These are phyloP conservation scores for Trichoderma endophyticum DNA, from an alignment of 2,329 filamentous ascomycete species.

Conservation along the genomic window DNA sequence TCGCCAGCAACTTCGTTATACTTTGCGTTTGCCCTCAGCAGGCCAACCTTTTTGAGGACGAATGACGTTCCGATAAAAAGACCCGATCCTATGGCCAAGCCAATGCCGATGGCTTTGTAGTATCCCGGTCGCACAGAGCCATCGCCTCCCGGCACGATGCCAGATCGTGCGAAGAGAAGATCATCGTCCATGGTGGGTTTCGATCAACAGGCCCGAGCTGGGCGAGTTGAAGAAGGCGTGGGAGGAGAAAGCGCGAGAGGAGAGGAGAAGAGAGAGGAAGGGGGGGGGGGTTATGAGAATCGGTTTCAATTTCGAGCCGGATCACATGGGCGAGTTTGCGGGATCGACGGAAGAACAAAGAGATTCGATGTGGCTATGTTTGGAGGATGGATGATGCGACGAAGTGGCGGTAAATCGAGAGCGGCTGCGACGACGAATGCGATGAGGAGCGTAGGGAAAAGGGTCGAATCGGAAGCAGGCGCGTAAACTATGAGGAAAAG, in stretches of 20 bases:
- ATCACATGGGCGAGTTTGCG: constrained; percentile 11
- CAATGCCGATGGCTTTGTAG: constrained; percentile 86
- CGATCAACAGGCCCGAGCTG: background rate
- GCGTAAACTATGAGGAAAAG: background rate
- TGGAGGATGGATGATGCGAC: background rate
- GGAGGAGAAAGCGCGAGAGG: background rate
- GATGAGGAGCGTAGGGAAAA: background rate
- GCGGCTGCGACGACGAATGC: background rate
- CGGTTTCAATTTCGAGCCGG: constrained; percentile 1
- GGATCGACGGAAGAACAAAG: constrained; percentile 1
- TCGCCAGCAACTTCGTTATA: constrained; percentile 95
- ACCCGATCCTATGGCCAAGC: constrained; percentile 81
- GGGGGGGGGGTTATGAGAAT: background rate
- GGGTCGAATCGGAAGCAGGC: background rate
- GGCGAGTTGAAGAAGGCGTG: background rate
- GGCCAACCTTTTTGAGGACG: constrained; percentile 88
- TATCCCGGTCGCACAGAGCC: constrained; percentile 41
- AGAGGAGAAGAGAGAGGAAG: background rate
- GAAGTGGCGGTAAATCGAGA: constrained; percentile 12
- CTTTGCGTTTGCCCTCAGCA: constrained; percentile 90
- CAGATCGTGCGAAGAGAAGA: constrained; percentile 11
- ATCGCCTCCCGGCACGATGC: constrained; percentile 16
- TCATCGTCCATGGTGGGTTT: constrained; percentile 17
- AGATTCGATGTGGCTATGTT: background rate
- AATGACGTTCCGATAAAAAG: constrained; percentile 93